Evolutionary conservation across 2,329 filamentous ascomycete species (phyloP), one percentile per base, ranked within the genome.

Genomic region (Geosmithia flava): DNA sequence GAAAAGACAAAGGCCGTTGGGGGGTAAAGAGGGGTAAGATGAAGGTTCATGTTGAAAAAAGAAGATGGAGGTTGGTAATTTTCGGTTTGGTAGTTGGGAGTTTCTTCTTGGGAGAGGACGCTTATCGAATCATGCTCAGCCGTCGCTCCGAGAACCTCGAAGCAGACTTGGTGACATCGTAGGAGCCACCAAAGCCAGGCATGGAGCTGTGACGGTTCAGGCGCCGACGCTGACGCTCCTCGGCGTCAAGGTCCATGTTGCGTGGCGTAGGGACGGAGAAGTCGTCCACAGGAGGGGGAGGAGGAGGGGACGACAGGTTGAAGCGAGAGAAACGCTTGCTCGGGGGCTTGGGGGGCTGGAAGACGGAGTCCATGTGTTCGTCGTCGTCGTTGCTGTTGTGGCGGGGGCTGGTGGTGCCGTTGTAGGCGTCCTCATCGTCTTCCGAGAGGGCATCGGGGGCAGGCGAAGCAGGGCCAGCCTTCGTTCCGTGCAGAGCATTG

Each of bases 141-240:
- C 69, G 64, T 62, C 71, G 71, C 52, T 73, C 65, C 20, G 64
- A 55, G 13, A 61, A 55, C 23, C 59, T 54, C 19, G 60, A 56
- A 52, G 56, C 60, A 47, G 64, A 60, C 61, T 65, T 65, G 42
- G 56, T 58, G 44, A 54, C 50, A 20, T 48, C 48, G 11, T 68
- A 70, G 39, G 50, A 53, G 43, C 58, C 54, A 19, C 72, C 71
- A 49, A 80, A 78, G 44, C 71, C 70, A 3, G 76, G 70, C 63
- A 80, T 76, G 23, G 72, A 72, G 51, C 72, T 76, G 63, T 76
- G 72, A 47, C 76, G 68, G 64, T 75, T 74, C 56, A 75, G 53
- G 49, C 68, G 66, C 68, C 76, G 78, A 53, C 72, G 69, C 53
- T 64, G 19, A 7, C 33, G 20, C 20, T 46, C 45, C 30, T 50